Base-by-base conservation (phyloP, 805 yeast species). In the Ogataea zsoltii region DNA sequence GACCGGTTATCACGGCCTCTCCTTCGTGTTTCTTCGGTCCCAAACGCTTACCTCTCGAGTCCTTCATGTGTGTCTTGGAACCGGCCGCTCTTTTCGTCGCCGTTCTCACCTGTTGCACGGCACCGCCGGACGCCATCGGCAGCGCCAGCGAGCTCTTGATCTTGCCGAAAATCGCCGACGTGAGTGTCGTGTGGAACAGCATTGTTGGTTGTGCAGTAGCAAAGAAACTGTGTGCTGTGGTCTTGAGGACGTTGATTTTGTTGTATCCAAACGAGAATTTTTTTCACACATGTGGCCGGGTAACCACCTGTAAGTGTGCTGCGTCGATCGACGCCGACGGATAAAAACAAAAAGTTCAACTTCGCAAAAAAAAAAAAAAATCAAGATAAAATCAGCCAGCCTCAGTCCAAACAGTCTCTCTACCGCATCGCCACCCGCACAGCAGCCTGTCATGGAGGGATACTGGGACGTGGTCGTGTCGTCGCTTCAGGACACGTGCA, bases 51-150 rank as follows among this genome's bases (percentile, higher is more conserved):
- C 99, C 99, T 3, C 89, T 89, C 13, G 99, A 91, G 66, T 91
- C 97, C 63, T 85, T 85, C 81, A 86, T 91, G 55, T 86, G 87
- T 14, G 97, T 87, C 69, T 82, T 87, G n/a, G 97, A 89, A 57
- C 97, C 97, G 16, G 95, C 89, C 7, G 94, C 97, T 64, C 83
- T 85, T 69, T 94, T 94, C 13, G 97, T 89, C 21, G 99, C 96
- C 16, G 82, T 82, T 76, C 99, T 89, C 12, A 89, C 79, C 48
- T 75, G 82, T 12, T 34, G 32, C 5, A 23, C 14, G 11, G 32
- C 39, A 6, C 25, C 31, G 26, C 40, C 35, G 33, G 42, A 26
- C 26, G 49, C 54, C 14, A 46, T 31, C 9, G 50, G 40, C n/a
- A 40, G 32, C 25, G 36, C 13, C 23, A 49, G 46, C 21, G 50